Conservation (phyloP, 202 grass and related monocot species). For the Eragrostis tef region DNA sequence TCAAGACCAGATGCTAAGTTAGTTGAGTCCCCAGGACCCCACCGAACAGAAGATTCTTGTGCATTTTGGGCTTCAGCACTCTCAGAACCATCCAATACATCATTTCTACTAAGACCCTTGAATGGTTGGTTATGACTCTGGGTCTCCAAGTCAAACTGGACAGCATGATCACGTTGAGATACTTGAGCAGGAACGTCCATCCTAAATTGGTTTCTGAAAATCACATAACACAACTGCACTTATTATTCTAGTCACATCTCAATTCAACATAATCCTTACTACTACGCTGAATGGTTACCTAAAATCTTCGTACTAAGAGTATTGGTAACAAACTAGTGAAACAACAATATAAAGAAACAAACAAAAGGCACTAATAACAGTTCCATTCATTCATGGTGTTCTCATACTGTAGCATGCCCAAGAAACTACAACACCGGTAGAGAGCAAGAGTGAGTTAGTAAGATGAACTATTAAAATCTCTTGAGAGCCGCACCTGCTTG, state of each 20-base stretch:
- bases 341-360: not conserved
- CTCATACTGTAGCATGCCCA: not conserved
- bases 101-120: constrained; percentile 55
- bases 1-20: constrained; percentile 66
- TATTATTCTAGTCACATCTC: constrained; percentile 7
- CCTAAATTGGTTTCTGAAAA: constrained; percentile 59
- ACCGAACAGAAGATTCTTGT: constrained; percentile 62
- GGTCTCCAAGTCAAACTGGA: constrained; percentile 50
- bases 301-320: constrained; percentile 33
- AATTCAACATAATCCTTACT: constrained; percentile 29
- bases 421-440: too few relatives aligned
- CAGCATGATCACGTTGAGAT: constrained; percentile 55
- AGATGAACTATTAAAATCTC: constrained; percentile 7
- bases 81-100: constrained; percentile 58
- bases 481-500: constrained; percentile 60
- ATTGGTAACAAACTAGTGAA: constrained; percentile 17
- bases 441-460: constrained; percentile 2
- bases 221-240: constrained; percentile 11
- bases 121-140: constrained; percentile 60
- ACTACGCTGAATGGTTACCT: not conserved
- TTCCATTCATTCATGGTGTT: not conserved
- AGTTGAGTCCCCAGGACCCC: constrained; percentile 64
- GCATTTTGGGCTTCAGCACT: constrained; percentile 43
- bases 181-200: constrained; percentile 59
- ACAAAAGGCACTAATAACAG: not conserved